These are phyloP conservation scores for Bruguiera gymnorhiza DNA, from an alignment of 345 rosid species.

Conservation along the genomic window DNA sequence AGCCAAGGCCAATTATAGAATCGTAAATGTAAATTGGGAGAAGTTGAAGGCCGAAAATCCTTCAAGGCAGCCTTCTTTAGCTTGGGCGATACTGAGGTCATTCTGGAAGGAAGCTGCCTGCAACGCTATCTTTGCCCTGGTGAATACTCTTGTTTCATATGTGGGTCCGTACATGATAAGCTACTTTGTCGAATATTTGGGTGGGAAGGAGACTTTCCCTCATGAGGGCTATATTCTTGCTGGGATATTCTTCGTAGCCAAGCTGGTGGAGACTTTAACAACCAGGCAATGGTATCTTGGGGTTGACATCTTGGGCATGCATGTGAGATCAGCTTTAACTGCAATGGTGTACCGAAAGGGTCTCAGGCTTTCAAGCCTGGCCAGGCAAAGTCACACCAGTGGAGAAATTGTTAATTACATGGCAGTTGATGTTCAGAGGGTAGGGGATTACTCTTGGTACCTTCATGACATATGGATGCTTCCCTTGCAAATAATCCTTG, in stretches of 20 bases:
- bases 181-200: constrained; percentile 93
- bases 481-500: constrained; percentile 92
- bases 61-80: constrained; percentile 81
- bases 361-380: constrained; percentile 76
- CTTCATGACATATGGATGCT: constrained; percentile 99
- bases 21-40: constrained; percentile 88
- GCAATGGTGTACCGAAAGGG: constrained; percentile 96
- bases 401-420: constrained; percentile 96
- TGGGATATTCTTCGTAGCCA: constrained; percentile 85
- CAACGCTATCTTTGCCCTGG: constrained; percentile 87
- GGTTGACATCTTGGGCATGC: constrained; percentile 98
- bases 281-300: constrained; percentile 99
- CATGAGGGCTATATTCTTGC: constrained; percentile 97
- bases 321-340: constrained; percentile 94
- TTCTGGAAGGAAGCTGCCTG: constrained; percentile 96
- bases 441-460: constrained; percentile 98
- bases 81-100: constrained; percentile 79
- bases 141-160: constrained; percentile 89
- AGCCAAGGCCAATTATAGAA: constrained; percentile 81
- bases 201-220: constrained; percentile 77
- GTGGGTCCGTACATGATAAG: constrained; percentile 96
- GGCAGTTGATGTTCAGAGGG: constrained; percentile 98
- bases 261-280: constrained; percentile 89
- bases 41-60: constrained; percentile 65
- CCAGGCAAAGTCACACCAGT: constrained; percentile 93